Base-by-base conservation (phyloP, 176 grass and related monocot genomes). In the Aegilops umbellulata region DNA sequence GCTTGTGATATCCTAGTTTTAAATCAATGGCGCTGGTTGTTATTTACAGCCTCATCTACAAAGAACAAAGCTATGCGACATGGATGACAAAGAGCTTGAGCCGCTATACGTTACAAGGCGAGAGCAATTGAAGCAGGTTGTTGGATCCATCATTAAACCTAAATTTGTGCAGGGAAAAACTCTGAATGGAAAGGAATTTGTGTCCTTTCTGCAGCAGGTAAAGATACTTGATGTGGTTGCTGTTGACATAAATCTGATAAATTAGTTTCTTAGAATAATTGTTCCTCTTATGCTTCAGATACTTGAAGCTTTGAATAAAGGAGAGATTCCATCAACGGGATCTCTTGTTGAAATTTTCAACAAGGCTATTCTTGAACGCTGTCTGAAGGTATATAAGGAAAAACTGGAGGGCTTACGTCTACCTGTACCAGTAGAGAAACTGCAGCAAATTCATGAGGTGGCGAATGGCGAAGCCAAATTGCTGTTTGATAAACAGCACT, bases 341-440 rank as follows among this genome's bases (percentile, higher is more conserved):
- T 99, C 97, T 81, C 85, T 99, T 62, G 97, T 99, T 73, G 94
- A 99, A 89, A 91, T 96, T 60, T 99, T 99, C 82, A 99, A 96
- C 78, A 96, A 96, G 89, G 97, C 77, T 64, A 96, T 99, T 86
- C 90, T 99, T 77, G 97, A 99, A 30, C 90, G 87, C 69, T 96
- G 97, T 86, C 82, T 99, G 85, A 96, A 93, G 79, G 72, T 87
- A 16, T 99, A 99, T 76, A 90, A 61, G 77, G 86, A 90, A 63
- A 87, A 83, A 77, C 94, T 99, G 82, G 92, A 94, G 60, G 69
- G 22, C 71, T 83, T 99, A 84, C 66, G 87, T 60, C 90, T 99
- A 83, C 97, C 97, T n/a, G 76, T 99, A 80, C 57, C 82, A 39
- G 87, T 92, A 42, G 90, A 92, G 27, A 91, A 84, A 85, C 85